These are phyloP conservation scores for Chalciporus pseudorubinellus DNA, from an alignment of 768 basidiomycete species.

Conservation along the genomic window DNA sequence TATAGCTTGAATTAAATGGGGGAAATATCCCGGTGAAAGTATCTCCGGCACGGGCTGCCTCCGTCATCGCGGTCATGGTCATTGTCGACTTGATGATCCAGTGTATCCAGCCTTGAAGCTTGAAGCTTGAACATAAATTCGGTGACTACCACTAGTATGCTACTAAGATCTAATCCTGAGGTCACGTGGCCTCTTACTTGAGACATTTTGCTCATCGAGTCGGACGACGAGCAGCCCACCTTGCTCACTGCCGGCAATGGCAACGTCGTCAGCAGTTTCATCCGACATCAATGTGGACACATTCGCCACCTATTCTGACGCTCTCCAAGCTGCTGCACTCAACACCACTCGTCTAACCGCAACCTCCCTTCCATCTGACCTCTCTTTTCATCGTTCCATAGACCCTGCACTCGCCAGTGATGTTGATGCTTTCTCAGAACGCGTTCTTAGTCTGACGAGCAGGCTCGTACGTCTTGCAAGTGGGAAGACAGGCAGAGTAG, in stretches of 20 bases:
- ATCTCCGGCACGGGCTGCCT: not conserved
- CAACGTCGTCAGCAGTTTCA: not conserved
- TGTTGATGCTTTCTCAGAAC: constrained; percentile 66
- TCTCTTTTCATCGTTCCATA: constrained; percentile 88
- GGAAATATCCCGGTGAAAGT: constrained; percentile 44
- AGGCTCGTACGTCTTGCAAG: constrained; percentile 54
- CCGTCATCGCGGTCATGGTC: not conserved
- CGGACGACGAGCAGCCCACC: not conserved
- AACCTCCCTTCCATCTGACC: constrained; percentile 62
- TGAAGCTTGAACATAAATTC: too few species aligned
- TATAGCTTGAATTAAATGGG: constrained; percentile 43
- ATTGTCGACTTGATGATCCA: not conserved
- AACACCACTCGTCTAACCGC: constrained; percentile 62
- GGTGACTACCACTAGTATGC: too few species aligned
- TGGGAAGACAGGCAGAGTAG: constrained; percentile 39
- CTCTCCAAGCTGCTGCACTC: constrained; percentile 60
- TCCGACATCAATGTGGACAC: constrained; percentile 20
- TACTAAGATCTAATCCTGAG: not conserved
- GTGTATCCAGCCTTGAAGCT: too few species aligned
- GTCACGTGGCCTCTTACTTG: constrained; percentile 11
- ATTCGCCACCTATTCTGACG: constrained; percentile 55
- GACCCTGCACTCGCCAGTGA: constrained; percentile 66
- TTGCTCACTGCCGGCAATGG: constrained; percentile 12
- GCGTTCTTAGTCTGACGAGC: constrained; percentile 66
- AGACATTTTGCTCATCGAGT: not conserved